phyloP scores from a whole-genome alignment of 1,139 yeast species.

The Saccharomyces pastorianus region DNA sequence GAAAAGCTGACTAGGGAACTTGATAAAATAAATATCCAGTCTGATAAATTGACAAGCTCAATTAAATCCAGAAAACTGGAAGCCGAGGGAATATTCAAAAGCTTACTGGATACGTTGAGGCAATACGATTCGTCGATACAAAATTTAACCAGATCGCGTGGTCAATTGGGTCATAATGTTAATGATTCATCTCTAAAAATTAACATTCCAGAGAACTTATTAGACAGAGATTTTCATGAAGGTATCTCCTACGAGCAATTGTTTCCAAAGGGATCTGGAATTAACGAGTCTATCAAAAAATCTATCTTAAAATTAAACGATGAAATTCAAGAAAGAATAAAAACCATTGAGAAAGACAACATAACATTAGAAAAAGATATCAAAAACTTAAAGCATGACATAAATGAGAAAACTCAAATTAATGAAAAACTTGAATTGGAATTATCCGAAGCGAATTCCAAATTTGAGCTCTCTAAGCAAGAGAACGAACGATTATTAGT shows the following conservation, averaged over 20 bases:
- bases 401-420: constrained; percentile 43
- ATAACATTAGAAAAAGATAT: constrained; percentile 39
- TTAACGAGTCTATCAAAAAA: constrained; percentile 7
- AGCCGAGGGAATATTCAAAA: constrained; percentile 42
- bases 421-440: constrained; percentile 48
- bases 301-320: constrained; percentile 42
- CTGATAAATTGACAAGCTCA: constrained; percentile 34
- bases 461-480: constrained; percentile 36
- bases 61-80: constrained; percentile 42
- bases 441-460: constrained; percentile 42
- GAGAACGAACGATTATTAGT: constrained; percentile 47
- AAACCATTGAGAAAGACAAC: constrained; percentile 50
- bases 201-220: neutral
- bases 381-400: constrained; percentile 39
- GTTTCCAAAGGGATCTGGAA: neutral
- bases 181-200: constrained; percentile 12
- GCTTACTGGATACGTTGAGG: constrained; percentile 44
- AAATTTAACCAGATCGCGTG: constrained; percentile 37
- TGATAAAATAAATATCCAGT: constrained; percentile 41
- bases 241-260: neutral
- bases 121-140: constrained; percentile 34
- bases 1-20: constrained; percentile 50
- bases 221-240: neutral
- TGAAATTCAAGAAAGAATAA: constrained; percentile 41
- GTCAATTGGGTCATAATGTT: constrained; percentile 31